These are phyloP conservation scores for Plasmodium gaboni DNA, from an alignment of 169 alveolate species.

Conservation along the genomic window DNA sequence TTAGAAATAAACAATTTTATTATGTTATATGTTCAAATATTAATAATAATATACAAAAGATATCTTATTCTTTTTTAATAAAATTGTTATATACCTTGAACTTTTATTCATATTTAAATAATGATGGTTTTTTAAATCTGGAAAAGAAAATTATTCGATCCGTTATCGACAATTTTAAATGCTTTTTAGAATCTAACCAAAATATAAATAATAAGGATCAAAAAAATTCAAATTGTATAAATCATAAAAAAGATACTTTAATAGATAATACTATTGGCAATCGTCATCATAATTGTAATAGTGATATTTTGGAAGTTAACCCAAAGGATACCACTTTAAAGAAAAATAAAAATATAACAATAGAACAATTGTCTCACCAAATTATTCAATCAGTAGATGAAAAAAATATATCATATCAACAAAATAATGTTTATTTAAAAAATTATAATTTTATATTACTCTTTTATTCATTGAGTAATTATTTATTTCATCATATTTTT, in stretches of 20 bases:
- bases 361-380: too few relatives aligned
- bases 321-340: too few relatives aligned
- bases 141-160: slow-evolving; percentile 14
- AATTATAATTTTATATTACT: slow-evolving; percentile 52
- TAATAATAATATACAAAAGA: slow-evolving; percentile 6
- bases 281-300: too few relatives aligned
- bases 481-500: slow-evolving; percentile 15
- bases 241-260: too few relatives aligned
- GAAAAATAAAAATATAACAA: too few relatives aligned
- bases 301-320: too few relatives aligned
- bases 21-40: slow-evolving; percentile 16
- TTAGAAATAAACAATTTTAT: slow-evolving; percentile 44
- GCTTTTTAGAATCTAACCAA: background rate
- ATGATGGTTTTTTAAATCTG: slow-evolving; percentile 20
- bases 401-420: too few relatives aligned
- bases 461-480: slow-evolving; percentile 38
- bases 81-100: slow-evolving; percentile 32
- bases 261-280: too few relatives aligned
- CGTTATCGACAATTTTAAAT: background rate
- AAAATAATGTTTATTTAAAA: background rate
- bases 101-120: slow-evolving; percentile 20
- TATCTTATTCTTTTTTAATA: slow-evolving; percentile 28
- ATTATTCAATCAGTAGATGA: too few relatives aligned
- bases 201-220: background rate
- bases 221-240: too few relatives aligned